A percentile compares a stretch with the other conserved stretches of the same genome.
These are phyloP conservation scores for Sordaria brevicollis DNA, from an alignment of 495 filamentous ascomycete species.

Conservation along the genomic window DNA sequence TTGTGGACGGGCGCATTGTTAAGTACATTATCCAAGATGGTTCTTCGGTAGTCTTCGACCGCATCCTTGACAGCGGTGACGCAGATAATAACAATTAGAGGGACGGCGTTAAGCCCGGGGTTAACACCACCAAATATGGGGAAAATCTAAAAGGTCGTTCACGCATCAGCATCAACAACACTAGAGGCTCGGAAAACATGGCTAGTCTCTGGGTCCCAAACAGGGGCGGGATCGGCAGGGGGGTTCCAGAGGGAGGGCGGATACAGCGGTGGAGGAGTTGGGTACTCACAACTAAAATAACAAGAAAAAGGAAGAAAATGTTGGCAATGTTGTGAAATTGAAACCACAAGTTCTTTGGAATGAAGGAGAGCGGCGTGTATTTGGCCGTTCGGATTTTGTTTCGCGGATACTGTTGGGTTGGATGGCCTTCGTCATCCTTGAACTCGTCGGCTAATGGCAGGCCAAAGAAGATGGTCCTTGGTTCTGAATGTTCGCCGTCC, in stretches of 20 bases:
- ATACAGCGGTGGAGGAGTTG: background rate
- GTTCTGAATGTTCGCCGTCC: constrained; percentile 8
- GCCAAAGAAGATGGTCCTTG: constrained; percentile 69
- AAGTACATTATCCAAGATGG: constrained; percentile 81
- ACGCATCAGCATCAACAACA: constrained; percentile 1
- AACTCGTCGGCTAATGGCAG: constrained; percentile 65
- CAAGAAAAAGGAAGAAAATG: constrained; percentile 93
- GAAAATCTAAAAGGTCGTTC: constrained; percentile 60
- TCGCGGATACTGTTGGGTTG: constrained; percentile 57
- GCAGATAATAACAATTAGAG: constrained; percentile 87
- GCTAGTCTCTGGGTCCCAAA: background rate
- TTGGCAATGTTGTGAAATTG: constrained; percentile 99
- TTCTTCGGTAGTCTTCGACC: constrained; percentile 95
- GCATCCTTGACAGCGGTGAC: constrained; percentile 91
- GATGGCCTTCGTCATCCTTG: constrained; percentile 73
- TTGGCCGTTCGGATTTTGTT: constrained; percentile 99
- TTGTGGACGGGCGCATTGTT: constrained; percentile 96
- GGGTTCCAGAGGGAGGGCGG: background rate
- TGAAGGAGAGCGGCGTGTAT: constrained; percentile 89
- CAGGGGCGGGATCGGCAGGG: background rate
- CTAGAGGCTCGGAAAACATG: constrained; percentile 2
- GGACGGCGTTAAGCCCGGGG: constrained; percentile 81
- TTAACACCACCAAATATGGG: constrained; percentile 89
- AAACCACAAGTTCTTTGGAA: constrained; percentile 95
- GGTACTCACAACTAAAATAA: constrained; percentile 77